Conservation (phyloP, 2,329 filamentous ascomycete genomes). For the Fusarium heterosporum region DNA sequence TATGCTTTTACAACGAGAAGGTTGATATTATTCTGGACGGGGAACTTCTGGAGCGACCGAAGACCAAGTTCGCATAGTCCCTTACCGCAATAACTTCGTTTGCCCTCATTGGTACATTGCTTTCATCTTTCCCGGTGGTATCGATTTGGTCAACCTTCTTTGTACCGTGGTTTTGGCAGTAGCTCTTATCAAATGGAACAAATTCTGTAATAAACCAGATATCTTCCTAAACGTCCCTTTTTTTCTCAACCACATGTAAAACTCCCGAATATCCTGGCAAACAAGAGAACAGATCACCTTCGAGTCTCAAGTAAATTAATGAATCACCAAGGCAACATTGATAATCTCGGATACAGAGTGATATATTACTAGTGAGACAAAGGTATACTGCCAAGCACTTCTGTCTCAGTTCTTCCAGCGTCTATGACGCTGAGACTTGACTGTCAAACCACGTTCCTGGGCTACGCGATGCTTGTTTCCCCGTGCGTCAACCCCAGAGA, state of each 20-base stretch:
- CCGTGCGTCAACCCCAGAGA: slow-evolving; percentile 7
- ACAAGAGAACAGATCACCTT: not conserved
- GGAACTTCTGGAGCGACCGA: slow-evolving; percentile 49
- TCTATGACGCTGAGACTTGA: slow-evolving; percentile 29
- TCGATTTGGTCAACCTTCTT: not conserved
- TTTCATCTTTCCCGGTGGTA: not conserved
- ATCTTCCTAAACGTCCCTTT: too few relatives aligned
- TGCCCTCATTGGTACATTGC: not conserved
- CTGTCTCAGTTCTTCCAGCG: slow-evolving; percentile 5
- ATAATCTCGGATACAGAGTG: slow-evolving; percentile 2
- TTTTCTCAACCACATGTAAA: too few relatives aligned
- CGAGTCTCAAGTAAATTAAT: not conserved
- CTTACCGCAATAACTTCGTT: not conserved
- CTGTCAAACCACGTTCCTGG: not conserved
- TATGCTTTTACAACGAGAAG: slow-evolving; percentile 77
- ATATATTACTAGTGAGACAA: slow-evolving; percentile 21
- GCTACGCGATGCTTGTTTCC: slow-evolving; percentile 11
- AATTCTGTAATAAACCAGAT: too few relatives aligned
- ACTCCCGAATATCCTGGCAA: not conserved
- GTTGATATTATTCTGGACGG: slow-evolving; percentile 72
- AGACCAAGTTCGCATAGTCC: slow-evolving; percentile 42
- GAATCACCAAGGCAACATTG: slow-evolving; percentile 13
- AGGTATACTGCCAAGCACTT: slow-evolving; percentile 4
- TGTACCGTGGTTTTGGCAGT: too few relatives aligned
- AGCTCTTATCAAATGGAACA: too few relatives aligned